Conservation (phyloP, 1,139 yeast species). For the Saccharomyces hybrid region DNA sequence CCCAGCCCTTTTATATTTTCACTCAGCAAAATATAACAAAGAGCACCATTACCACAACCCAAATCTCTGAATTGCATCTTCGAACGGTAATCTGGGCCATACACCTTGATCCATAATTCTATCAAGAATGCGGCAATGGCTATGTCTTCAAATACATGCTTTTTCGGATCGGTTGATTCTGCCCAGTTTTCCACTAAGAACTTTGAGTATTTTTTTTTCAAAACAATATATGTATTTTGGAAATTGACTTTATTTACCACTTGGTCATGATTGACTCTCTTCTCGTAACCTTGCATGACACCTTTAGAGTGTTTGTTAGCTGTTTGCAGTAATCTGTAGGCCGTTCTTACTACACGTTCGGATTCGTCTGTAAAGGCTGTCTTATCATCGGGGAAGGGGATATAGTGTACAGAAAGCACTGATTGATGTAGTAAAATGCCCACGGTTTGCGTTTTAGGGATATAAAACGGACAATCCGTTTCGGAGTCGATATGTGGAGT, state of each 20-base stretch:
- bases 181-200: constrained; percentile 76
- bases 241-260: constrained; percentile 77
- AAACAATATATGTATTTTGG: constrained; percentile 70
- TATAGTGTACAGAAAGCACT: constrained; percentile 70
- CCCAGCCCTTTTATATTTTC: constrained; percentile 85
- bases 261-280: constrained; percentile 80
- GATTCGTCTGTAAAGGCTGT: constrained; percentile 14
- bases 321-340: constrained; percentile 69
- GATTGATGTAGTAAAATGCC: constrained; percentile 52
- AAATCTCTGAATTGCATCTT: constrained; percentile 73
- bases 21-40: constrained; percentile 63
- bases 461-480: constrained; percentile 76
- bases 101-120: constrained; percentile 72
- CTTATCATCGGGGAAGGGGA: constrained; percentile 46
- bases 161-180: constrained; percentile 88
- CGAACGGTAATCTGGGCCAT: constrained; percentile 35
- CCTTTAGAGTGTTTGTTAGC: constrained; percentile 80
- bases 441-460: constrained; percentile 78
- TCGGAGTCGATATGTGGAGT: constrained; percentile 58
- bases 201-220: constrained; percentile 78
- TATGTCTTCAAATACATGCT: constrained; percentile 93
- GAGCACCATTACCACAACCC: constrained; percentile 92
- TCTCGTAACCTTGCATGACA: constrained; percentile 73
- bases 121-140: constrained; percentile 92
- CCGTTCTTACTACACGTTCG: constrained; percentile 71